Evolutionary conservation across 176 grass and related monocot genomes (phyloP).

Genomic region (Carex cristatella): DNA sequence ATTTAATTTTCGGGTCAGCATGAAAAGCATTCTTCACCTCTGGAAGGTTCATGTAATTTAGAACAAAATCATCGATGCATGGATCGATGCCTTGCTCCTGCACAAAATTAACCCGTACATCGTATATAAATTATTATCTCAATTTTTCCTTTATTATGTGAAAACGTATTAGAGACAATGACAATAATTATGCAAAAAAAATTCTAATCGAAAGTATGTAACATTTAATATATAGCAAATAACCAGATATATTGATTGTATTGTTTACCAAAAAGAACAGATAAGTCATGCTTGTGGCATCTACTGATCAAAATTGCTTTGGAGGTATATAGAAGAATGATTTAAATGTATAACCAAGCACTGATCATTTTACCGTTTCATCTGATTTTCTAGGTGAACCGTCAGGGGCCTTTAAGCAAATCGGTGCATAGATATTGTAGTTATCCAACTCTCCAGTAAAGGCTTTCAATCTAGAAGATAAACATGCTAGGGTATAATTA

Average conservation of each 20-base stretch:
- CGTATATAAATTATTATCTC: background rate
- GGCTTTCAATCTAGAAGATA: background rate
- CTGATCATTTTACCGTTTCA: background rate
- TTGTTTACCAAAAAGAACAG: background rate
- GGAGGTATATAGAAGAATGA: background rate
- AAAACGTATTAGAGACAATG: background rate
- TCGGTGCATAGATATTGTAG: constrained; percentile 28
- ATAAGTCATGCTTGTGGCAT: background rate
- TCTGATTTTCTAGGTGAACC: background rate
- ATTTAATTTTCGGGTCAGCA: background rate
- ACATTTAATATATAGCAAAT: too few relatives aligned
- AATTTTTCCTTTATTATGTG: background rate
- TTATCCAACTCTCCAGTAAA: background rate
- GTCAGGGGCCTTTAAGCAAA: background rate
- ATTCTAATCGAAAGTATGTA: too few relatives aligned
- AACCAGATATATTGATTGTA: background rate
- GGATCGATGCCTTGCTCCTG: constrained; percentile 24
- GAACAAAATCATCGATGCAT: constrained; percentile 12
- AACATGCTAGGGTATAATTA: background rate
- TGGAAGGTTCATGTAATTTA: constrained; percentile 17
- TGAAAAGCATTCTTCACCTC: constrained; percentile 28
- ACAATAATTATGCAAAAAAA: too few relatives aligned
- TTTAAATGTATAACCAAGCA: background rate
- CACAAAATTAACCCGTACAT: constrained; percentile 1
- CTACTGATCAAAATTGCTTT: background rate